These are phyloP conservation scores for Pharus latifolius DNA, from an alignment of 176 grass and related monocot genomes.

Conservation along the genomic window DNA sequence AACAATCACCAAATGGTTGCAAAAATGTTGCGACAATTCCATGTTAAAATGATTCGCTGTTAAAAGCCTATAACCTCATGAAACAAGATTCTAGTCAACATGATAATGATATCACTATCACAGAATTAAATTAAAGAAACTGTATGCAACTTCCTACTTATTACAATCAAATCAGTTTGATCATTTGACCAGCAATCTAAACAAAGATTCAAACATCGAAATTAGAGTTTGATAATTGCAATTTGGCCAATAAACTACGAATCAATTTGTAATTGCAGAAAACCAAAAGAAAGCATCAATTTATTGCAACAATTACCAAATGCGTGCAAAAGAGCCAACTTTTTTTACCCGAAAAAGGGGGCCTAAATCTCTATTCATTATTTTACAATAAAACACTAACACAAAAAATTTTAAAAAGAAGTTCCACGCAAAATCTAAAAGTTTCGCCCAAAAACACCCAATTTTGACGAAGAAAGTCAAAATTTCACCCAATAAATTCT, in stretches of 20 bases:
- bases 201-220: background rate
- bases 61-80: background rate
- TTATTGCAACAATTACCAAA: no score
- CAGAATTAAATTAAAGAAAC: no score
- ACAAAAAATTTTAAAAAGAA: no score
- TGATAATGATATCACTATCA: background rate
- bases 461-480: background rate
- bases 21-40: no score
- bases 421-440: no score
- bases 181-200: background rate
- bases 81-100: constrained; percentile 16
- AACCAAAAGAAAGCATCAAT: no score
- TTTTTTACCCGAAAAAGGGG: no score
- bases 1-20: background rate
- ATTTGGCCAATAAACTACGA: background rate
- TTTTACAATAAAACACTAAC: no score
- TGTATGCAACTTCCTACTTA: background rate
- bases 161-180: background rate
- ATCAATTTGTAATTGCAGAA: no score
- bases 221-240: background rate
- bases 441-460: background rate
- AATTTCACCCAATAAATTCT: background rate
- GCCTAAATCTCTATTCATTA: no score
- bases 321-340: no score
- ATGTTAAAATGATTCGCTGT: background rate